Evolutionary conservation across 768 basidiomycete genomes (phyloP).

Genomic region (Kwoniella europaea): DNA sequence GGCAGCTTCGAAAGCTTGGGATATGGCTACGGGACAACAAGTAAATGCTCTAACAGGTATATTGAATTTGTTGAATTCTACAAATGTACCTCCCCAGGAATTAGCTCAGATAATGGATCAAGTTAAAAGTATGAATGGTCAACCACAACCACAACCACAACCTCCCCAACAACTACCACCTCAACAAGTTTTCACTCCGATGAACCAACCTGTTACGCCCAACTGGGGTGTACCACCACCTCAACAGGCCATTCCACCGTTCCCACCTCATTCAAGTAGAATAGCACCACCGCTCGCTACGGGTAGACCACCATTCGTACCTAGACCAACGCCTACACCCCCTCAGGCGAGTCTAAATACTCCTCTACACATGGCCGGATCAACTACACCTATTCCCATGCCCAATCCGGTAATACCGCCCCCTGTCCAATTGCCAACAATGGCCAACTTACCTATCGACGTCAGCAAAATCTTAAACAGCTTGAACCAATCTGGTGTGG

Average conservation of each 20-base stretch:
- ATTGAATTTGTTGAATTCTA: slow-evolving; percentile 63
- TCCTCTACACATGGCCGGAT: slow-evolving; percentile 45
- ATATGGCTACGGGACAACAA: slow-evolving; percentile 71
- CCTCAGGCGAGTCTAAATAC: slow-evolving; percentile 17
- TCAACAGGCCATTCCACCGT: slow-evolving; percentile 1
- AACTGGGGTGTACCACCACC: slow-evolving; percentile 8
- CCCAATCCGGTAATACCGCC: slow-evolving; percentile 54
- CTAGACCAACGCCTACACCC: slow-evolving; percentile 10
- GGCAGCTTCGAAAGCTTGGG: slow-evolving; percentile 74
- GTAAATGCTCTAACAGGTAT: slow-evolving; percentile 70
- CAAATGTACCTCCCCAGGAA: slow-evolving; percentile 60
- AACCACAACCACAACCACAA: not conserved
- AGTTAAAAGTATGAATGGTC: slow-evolving; percentile 41
- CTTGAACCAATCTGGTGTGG: slow-evolving; percentile 35
- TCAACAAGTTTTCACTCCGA: not conserved
- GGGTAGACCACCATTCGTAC: slow-evolving; percentile 21
- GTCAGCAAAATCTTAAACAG: slow-evolving; percentile 42
- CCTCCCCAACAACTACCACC: slow-evolving; percentile 15
- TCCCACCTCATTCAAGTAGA: slow-evolving; percentile 1
- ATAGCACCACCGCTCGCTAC: slow-evolving; percentile 51
- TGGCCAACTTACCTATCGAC: slow-evolving; percentile 46
- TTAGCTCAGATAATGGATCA: slow-evolving; percentile 58
- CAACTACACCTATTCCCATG: slow-evolving; percentile 28
- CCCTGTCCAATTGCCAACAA: slow-evolving; percentile 43
- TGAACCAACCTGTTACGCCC: slow-evolving; percentile 13